These are phyloP conservation scores for Dactylellina parvicollis DNA, from an alignment of 2,329 filamentous ascomycete genomes.

Conservation along the genomic window DNA sequence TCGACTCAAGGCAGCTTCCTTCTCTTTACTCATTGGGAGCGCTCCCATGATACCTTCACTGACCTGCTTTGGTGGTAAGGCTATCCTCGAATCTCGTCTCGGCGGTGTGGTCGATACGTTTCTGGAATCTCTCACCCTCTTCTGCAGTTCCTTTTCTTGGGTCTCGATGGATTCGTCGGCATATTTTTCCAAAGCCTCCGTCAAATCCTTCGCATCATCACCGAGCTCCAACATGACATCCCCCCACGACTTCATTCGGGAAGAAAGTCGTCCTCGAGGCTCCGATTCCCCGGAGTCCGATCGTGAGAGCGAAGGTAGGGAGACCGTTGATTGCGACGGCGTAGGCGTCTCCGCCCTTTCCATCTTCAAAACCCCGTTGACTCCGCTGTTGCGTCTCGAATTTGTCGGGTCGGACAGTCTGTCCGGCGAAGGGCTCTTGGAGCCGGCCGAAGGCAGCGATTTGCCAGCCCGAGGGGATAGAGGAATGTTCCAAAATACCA, in stretches of 20 bases:
- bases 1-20: slow-evolving; percentile 81
- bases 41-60: slow-evolving; percentile 79
- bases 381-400: slow-evolving; percentile 62
- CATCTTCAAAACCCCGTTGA: slow-evolving; percentile 23
- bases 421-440: slow-evolving; percentile 65
- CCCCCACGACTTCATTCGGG: slow-evolving; percentile 78
- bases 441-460: slow-evolving; percentile 67
- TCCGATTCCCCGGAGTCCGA: slow-evolving; percentile 41
- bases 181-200: slow-evolving; percentile 82
- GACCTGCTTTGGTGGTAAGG: slow-evolving; percentile 66
- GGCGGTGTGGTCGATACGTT: slow-evolving; percentile 33
- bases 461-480: slow-evolving; percentile 75
- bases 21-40: slow-evolving; percentile 83
- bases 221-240: slow-evolving; percentile 75
- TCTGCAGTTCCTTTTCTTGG: slow-evolving; percentile 66
- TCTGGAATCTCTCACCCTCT: slow-evolving; percentile 57
- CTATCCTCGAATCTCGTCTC: slow-evolving; percentile 46
- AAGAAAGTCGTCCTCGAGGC: slow-evolving; percentile 60
- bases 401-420: slow-evolving; percentile 65
- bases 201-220: slow-evolving; percentile 77
- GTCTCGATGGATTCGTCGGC: slow-evolving; percentile 69
- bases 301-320: slow-evolving; percentile 34
- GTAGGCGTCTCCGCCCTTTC: slow-evolving; percentile 65
- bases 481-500: slow-evolving; percentile 82
- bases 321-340: slow-evolving; percentile 57